A percentile compares a stretch with the other conserved stretches of the same genome.
Evolutionary conservation across 2,329 filamentous ascomycete species (phyloP).

Genomic region (Colletotrichum sp.): DNA sequence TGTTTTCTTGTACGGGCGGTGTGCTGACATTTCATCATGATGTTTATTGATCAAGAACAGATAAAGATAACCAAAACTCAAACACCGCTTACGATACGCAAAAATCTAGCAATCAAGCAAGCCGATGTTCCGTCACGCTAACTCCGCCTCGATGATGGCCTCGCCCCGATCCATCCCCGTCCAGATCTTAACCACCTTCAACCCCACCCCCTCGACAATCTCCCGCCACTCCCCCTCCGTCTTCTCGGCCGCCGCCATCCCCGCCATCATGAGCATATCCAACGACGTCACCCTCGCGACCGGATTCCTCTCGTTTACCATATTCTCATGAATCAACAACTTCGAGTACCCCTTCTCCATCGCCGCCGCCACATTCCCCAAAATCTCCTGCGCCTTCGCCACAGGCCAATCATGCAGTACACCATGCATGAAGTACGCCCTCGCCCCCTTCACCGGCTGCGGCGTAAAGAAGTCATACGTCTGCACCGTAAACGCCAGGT

Average conservation of each 20-base stretch:
- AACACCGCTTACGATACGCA: background rate
- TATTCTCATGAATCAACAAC: slow-evolving; percentile 39
- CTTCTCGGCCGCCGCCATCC: slow-evolving; percentile 33
- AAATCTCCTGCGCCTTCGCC: slow-evolving; percentile 21
- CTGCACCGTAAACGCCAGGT: slow-evolving; percentile 30
- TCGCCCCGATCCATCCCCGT: slow-evolving; percentile 28
- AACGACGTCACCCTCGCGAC: slow-evolving; percentile 32
- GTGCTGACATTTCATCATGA: background rate
- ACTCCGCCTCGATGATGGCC: slow-evolving; percentile 32
- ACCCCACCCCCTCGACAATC: slow-evolving; percentile 27
- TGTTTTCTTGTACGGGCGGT: background rate
- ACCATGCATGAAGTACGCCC: slow-evolving; percentile 29
- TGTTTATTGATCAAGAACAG: background rate
- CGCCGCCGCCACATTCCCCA: background rate
- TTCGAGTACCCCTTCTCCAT: slow-evolving; percentile 37
- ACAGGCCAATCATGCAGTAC: slow-evolving; percentile 30
- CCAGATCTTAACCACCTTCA: slow-evolving; percentile 36
- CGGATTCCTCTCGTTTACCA: slow-evolving; percentile 33
- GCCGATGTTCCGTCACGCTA: background rate
- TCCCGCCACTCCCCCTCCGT: slow-evolving; percentile 33
- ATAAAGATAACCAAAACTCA: too few relatives aligned
- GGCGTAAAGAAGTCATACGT: slow-evolving; percentile 42
- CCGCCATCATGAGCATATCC: slow-evolving; percentile 39
- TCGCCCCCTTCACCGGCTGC: slow-evolving; percentile 44
- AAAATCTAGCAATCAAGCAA: background rate